Evolutionary conservation across 2,329 filamentous ascomycete species (phyloP).

Genomic region (Diaporthe amygdali): DNA sequence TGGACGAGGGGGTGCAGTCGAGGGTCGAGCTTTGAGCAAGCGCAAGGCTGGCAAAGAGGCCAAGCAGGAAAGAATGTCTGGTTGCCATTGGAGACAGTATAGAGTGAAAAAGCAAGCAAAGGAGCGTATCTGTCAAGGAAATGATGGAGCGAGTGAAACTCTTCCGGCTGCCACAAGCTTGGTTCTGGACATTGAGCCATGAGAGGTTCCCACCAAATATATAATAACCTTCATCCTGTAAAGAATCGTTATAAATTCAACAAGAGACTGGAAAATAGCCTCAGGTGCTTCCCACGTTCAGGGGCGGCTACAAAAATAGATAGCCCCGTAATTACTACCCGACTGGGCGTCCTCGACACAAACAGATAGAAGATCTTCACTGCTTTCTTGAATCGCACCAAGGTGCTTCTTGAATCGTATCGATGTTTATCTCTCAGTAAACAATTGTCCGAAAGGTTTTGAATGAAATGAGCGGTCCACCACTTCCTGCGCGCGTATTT

Average conservation of each 20-base stretch:
- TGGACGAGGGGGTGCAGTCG: neutral
- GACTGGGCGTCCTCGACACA: neutral
- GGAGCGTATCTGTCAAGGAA: neutral
- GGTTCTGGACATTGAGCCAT: neutral
- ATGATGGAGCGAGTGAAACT: too few species aligned
- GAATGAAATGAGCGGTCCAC: too few species aligned
- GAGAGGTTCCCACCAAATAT: neutral
- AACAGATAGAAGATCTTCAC: neutral
- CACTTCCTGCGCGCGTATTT: neutral
- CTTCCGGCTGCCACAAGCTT: neutral
- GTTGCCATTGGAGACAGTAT: neutral
- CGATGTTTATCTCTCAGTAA: neutral
- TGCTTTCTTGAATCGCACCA: neutral
- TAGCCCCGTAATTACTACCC: neutral
- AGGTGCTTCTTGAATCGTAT: neutral
- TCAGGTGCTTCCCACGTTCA: neutral
- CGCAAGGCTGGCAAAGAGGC: neutral
- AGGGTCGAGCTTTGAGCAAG: neutral
- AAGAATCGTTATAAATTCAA: too few species aligned
- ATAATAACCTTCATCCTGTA: neutral
- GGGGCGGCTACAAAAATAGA: neutral
- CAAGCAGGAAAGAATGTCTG: neutral
- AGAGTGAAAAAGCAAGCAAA: neutral
- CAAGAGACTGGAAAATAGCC: neutral
- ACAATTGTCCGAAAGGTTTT: neutral